Base-by-base conservation (phyloP, 805 yeast species). In the Pichia pseudocactophila region DNA sequence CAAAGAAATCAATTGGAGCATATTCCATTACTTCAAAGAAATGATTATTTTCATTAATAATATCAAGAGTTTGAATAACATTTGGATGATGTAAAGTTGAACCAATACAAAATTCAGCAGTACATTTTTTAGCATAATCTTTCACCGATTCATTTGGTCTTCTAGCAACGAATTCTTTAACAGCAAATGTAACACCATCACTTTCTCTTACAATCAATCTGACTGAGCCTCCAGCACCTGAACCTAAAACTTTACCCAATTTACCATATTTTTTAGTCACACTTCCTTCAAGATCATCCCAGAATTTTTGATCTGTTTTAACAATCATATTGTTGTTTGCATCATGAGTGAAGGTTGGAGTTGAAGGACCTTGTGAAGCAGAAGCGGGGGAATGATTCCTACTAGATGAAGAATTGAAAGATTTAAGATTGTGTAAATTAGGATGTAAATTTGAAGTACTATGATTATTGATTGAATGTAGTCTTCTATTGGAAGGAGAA, bases 151-250 rank as follows among this genome's bases (percentile, higher is more conserved):
- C 95, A 55, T 76, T 80, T 32, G 80, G 74, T 56, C 81, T 71
- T 48, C 83, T 71, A 12, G 85, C 75, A 53, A 90, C 72, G 55
- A 84, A 84, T 60, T 84, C 90, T 56, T 84, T 84, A 15, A 84
- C 92, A 1, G 95, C 95, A 66, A 84, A 83, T 0, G 83, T 75
- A 30, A 74, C 74, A 52, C 76, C 75, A 60, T 83, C 90, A 32
- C 76, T 64, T 34, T 82, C 80, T 53, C 90, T 73, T 8, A 72
- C 73, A 19, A 84, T 70, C 36, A 83, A 65, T 51, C 83, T 70
- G n/a, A 84, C 95, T 1, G 88, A 76, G 7, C 95, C 95, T 38
- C 94, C 95, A 11, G 92, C 95, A 43, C 95, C 95, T 1, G 87
- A 78, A 15, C 95, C 95, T 37, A 84, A 61, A 44, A 80, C 72